Base-by-base conservation (phyloP, 495 filamentous ascomycete genomes). In the Entonaema liquescens region DNA sequence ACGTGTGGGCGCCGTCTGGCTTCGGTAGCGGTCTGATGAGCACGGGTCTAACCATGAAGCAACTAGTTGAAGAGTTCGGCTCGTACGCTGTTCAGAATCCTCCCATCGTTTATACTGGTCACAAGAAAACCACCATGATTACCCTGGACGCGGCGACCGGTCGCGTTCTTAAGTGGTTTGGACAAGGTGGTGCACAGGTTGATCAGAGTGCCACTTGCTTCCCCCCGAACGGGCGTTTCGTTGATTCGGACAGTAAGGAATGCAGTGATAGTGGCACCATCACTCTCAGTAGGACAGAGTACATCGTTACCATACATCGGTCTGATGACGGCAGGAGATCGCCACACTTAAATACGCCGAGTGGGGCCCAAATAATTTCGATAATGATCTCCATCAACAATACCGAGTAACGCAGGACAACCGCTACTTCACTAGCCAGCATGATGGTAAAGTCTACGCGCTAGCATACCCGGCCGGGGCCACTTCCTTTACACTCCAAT, bases 291-390 rank as follows among this genome's bases (percentile, higher is more conserved):
- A 88, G 91, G 15, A 92, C 91, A 23, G 93, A 98, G 74, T 98
- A 98, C 77, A 94, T 88, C 1, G 89, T 98, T 52, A 88, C 83
- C 40, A 96, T 98, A 49, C 89, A 94, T 59, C 91, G 91, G 59
- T 85, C 84, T n/a, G 83, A 86, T 67, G 92, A 92, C 2, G 89
- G 89, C 0, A 89, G 91, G 88, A 86, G 5, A 91, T 98, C 47
- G 97, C 93, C 73, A 97, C 92, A 0, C 86, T 99, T 65, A 96
- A 88, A 67, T 99, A 95, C 78, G 92, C 92, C 23, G 95, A 99
- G 77, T 99, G 95, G 95, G 90, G 89, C 0, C 92, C 94, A 9
- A 99, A 99, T 77, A 96, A 92, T 54, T 91, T 89, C 47, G 95
- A 99, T 74, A 87, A 87, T 61, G 95, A 99, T 78, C 89, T 99